Evolutionary conservation across 2,329 filamentous ascomycete species (phyloP).

Genomic region (Exophiala calicioides): DNA sequence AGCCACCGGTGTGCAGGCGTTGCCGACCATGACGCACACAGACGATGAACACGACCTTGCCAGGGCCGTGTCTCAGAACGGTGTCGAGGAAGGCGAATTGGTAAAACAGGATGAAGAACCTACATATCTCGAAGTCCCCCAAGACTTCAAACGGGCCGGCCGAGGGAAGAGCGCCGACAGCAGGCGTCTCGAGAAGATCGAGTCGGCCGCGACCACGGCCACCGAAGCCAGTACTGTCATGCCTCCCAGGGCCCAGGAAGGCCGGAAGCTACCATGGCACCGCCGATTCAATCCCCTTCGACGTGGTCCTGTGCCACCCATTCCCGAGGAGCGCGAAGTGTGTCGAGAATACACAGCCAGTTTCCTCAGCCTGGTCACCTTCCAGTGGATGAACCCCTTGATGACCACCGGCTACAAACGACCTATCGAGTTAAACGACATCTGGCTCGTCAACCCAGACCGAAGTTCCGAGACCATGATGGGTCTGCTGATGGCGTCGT

Average conservation of each 20-base stretch:
- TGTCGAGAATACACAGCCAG: slow-evolving; percentile 72
- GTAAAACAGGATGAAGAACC: slow-evolving; percentile 22
- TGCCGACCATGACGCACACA: slow-evolving; percentile 20
- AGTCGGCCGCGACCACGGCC: slow-evolving; percentile 38
- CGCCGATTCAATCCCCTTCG: slow-evolving; percentile 46
- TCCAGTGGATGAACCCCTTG: slow-evolving; percentile 86
- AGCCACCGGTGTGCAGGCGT: too few relatives aligned
- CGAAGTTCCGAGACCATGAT: slow-evolving; percentile 72
- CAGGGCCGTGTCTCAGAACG: slow-evolving; percentile 26
- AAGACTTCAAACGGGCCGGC: slow-evolving; percentile 12
- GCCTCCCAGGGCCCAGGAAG: slow-evolving; percentile 6
- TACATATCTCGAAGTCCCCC: slow-evolving; percentile 27
- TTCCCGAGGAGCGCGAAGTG: slow-evolving; percentile 54
- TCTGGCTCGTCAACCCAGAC: slow-evolving; percentile 85
- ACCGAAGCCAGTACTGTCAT: slow-evolving; percentile 44
- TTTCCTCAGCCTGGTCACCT: slow-evolving; percentile 74
- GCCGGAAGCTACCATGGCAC: slow-evolving; percentile 39
- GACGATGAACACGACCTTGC: slow-evolving; percentile 28
- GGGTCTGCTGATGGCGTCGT: slow-evolving; percentile 64
- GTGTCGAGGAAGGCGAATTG: slow-evolving; percentile 33
- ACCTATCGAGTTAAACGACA: slow-evolving; percentile 76
- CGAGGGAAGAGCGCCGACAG: slow-evolving; percentile 33
- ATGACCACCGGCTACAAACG: slow-evolving; percentile 88
- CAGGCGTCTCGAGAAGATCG: slow-evolving; percentile 38
- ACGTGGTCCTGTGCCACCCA: slow-evolving; percentile 53